Evolutionary conservation across 768 basidiomycete genomes (phyloP), one percentile per base, ranked within the genome.

Genomic region (Crassisporium funariophilum): DNA sequence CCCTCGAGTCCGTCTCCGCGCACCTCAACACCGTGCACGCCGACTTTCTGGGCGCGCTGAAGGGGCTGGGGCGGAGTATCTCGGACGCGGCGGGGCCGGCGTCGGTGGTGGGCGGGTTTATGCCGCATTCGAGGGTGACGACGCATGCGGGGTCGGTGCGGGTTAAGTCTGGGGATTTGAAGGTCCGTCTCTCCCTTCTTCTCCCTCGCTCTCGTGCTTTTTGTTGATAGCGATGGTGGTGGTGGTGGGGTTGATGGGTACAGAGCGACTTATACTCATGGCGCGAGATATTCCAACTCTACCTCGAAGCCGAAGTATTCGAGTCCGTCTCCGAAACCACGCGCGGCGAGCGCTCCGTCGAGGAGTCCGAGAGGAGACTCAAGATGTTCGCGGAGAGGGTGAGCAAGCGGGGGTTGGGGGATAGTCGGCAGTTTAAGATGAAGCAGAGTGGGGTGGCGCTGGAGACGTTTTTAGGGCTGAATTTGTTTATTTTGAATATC

Each of bases 261-360:
- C 34, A 78, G 75, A 76, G 70, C 9, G 94, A 98, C 55, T 66
- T 98, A 6, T 92, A 90, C 61, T 76, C 82, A 5, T 97, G 95
- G 95, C 73, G 95, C 17, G 84, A 91, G 66, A 85, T 97, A 21
- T 95, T 98, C 59, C 83, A 84, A 47, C 67, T 95, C 2, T 97
- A 95, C 64, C 74, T 87, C 38, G 92, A 95, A 55, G 73, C 82
- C 0, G 87, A 94, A 56, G 80, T 97, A 1, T 97, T 95, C 56
- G 92, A 95, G 62, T 80, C 79, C 25, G 64, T 81, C 9, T 64
- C 72, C 11, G 93, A 94, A 62, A 59, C 74, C 1, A 71, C 74
- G 37, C 65, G 84, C 4, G 91, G 90, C 1, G 88, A 93, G 55
- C 72, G 83, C 23, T 71, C 76, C 13, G 65, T 83, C 4, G 82